Conservation (phyloP, 306 rosid genomes). For the Calophaca sinica region DNA sequence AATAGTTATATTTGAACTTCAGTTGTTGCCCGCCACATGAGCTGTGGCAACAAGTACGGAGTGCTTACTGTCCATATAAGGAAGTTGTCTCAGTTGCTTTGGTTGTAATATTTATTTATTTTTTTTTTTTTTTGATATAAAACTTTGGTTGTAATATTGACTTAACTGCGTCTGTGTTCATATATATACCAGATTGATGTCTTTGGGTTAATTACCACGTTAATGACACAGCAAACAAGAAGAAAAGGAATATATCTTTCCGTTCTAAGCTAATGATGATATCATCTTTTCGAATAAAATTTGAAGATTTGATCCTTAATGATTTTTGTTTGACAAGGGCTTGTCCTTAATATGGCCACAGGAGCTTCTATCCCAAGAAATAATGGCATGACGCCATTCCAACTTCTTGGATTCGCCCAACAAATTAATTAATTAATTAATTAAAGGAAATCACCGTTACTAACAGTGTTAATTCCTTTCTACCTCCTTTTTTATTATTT, state of each 20-base stretch:
- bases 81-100: too few relatives aligned
- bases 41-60: too few relatives aligned
- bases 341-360: constrained; percentile 18
- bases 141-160: too few relatives aligned
- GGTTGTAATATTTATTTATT: too few relatives aligned
- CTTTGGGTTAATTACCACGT: neutral
- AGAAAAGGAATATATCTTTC: neutral
- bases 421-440: constrained; percentile 35
- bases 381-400: constrained; percentile 43
- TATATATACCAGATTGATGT: constrained; percentile 28
- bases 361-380: constrained; percentile 10
- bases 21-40: too few relatives aligned
- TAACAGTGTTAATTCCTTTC: constrained; percentile 26
- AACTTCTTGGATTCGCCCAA: constrained; percentile 33
- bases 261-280: constrained; percentile 7
- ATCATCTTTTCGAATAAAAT: constrained; percentile 28
- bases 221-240: too few relatives aligned
- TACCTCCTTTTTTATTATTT: neutral
- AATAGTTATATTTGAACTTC: too few relatives aligned
- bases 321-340: constrained; percentile 33
- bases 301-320: constrained; percentile 41
- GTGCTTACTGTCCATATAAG: too few relatives aligned
- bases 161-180: too few relatives aligned
- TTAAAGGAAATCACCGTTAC: constrained; percentile 34
- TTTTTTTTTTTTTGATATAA: too few relatives aligned